phyloP scores from a whole-genome alignment of 2,329 filamentous ascomycete genomes.

The Epichloe sylvatica region DNA sequence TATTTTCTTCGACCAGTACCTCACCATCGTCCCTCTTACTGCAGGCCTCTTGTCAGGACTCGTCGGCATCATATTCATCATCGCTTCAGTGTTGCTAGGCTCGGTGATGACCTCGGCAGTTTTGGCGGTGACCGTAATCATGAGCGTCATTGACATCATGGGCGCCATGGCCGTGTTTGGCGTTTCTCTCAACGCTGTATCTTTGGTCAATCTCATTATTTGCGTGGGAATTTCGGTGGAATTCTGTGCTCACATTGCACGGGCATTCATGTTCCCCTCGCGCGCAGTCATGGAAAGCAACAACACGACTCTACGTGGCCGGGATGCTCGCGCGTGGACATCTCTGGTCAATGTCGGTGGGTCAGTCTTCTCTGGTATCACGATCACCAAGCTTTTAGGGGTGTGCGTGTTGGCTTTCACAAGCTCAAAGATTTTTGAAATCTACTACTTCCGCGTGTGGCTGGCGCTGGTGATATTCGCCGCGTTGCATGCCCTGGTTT shows the following conservation, averaged over 20 bases:
- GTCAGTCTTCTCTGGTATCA: conserved; percentile 92
- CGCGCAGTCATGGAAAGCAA: conserved; percentile 64
- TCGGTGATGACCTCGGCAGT: conserved; percentile 69
- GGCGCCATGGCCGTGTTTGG: conserved; percentile 82
- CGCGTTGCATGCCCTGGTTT: conserved; percentile 75
- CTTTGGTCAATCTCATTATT: conserved; percentile 90
- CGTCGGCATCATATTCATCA: conserved; percentile 68
- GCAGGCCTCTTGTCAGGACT: conserved; percentile 68
- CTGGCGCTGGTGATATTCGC: conserved; percentile 81
- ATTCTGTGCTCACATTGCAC: conserved; percentile 92
- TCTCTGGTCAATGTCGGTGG: conserved; percentile 89
- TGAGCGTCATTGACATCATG: conserved; percentile 90
- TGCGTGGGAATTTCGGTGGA: conserved; percentile 94
- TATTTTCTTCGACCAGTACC: conserved; percentile 98
- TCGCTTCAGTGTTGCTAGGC: conserved; percentile 70
- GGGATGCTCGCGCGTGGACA: conserved; percentile 79
- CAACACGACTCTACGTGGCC: conserved; percentile 62
- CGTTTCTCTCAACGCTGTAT: conserved; percentile 89
- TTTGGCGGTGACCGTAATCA: conserved; percentile 74
- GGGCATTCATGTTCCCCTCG: conserved; percentile 90
- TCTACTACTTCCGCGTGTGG: conserved; percentile 98
- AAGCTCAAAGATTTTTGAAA: conserved; percentile 94
- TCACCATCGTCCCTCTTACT: conserved; percentile 68
- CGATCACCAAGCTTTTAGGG: conserved; percentile 84
- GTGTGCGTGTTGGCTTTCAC: conserved; percentile 90